These are phyloP conservation scores for Ustilago hordei DNA, from an alignment of 1,284 basidiomycete genomes.

Conservation along the genomic window DNA sequence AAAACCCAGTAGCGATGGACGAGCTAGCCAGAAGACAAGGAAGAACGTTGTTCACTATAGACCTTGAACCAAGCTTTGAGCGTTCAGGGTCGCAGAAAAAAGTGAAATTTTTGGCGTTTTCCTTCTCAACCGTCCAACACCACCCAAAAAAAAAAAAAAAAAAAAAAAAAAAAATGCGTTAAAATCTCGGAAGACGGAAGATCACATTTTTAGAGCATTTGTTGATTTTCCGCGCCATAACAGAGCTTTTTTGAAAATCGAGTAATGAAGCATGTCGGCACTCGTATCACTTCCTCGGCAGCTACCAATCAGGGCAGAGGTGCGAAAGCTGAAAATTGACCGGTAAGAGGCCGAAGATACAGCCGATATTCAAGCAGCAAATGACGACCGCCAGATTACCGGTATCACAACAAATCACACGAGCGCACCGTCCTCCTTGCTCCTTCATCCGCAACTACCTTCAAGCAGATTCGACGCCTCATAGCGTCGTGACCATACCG, in stretches of 20 bases:
- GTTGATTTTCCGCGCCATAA: no score
- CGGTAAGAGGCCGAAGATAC: constrained; percentile 10
- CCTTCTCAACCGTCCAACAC: constrained; percentile 8
- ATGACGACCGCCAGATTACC: constrained; percentile 6
- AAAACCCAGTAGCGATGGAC: constrained; percentile 19
- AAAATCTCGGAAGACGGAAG: constrained; percentile 13
- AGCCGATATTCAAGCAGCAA: constrained; percentile 3
- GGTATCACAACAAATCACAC: constrained; percentile 5
- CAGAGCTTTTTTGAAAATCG: no score
- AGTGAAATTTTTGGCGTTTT: constrained; percentile 27
- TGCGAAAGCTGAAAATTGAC: constrained; percentile 6
- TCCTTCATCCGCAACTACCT: background rate
- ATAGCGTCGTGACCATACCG: background rate
- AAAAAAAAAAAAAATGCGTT: constrained; percentile 3
- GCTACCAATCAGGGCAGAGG: constrained; percentile 10
- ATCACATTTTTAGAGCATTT: background rate
- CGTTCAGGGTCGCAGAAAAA: constrained; percentile 15
- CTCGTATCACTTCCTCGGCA: background rate
- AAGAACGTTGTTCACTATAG: constrained; percentile 1
- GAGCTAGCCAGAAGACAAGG: constrained; percentile 3
- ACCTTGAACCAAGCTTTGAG: background rate
- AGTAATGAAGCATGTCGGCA: no score
- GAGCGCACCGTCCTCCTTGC: background rate
- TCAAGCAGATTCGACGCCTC: background rate
- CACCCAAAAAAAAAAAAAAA: background rate